phyloP scores from a whole-genome alignment of 2,329 filamentous ascomycete genomes.

The Ophiostoma populinum region DNA sequence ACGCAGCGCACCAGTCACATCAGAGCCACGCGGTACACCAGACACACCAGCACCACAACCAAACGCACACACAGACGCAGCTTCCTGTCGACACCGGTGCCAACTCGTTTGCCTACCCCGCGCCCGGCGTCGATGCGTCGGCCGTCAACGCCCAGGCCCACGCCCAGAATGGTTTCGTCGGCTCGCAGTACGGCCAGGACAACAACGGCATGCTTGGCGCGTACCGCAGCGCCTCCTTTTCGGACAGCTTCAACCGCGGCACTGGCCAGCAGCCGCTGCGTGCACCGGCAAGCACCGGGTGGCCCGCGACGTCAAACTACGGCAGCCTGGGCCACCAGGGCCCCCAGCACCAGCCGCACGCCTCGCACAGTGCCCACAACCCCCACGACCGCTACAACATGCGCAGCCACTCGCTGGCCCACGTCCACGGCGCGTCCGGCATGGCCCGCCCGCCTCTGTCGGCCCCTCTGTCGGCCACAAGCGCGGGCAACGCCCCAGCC shows the following conservation, averaged over 20 bases:
- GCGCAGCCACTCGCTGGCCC: conserved; percentile 23
- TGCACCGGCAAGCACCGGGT: no score
- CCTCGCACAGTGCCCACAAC: conserved; percentile 7
- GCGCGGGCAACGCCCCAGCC: conserved; percentile 23
- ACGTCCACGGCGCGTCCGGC: conserved; percentile 23
- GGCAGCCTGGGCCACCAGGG: conserved; percentile 15
- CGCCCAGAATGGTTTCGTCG: conserved; percentile 19
- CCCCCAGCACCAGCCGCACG: conserved; percentile 1
- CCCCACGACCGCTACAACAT: conserved; percentile 10
- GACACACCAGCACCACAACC: conserved; percentile 17
- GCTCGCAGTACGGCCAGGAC: conserved; percentile 21
- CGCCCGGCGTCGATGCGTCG: conserved; percentile 28
- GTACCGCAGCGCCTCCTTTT: conserved; percentile 35
- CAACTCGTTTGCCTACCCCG: conserved; percentile 38
- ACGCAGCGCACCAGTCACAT: no score
- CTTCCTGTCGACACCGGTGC: conserved; percentile 25
- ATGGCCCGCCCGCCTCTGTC: conserved; percentile 30
- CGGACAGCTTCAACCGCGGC: conserved; percentile 27
- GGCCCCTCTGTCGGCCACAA: conserved; percentile 29
- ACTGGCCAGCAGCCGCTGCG: conserved; percentile 18
- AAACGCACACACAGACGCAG: conserved; percentile 13
- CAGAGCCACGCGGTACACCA: no score
- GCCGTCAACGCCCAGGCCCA: conserved; percentile 23
- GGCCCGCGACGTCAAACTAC: no score
- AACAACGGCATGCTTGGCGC: conserved; percentile 35